Base-by-base conservation (phyloP, 352 stramenopile genomes). In the Blastocystis sp. region DNA sequence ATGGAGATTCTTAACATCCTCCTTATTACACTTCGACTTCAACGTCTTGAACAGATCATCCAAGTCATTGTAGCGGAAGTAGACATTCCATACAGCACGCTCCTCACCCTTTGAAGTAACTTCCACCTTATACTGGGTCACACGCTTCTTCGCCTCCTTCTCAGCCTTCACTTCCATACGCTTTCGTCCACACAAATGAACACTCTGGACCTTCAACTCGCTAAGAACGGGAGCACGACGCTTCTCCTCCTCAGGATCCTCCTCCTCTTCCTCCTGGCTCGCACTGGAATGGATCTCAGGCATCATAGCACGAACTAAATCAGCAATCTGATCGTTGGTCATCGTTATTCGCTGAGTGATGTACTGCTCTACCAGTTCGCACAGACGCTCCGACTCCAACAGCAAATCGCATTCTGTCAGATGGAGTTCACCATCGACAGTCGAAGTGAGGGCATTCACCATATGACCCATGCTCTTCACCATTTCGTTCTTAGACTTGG, bases 1-100 rank as follows among this genome's bases (percentile, higher is more conserved):
- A 43, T 83, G 71, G 11, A 83, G 71, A 43, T 83, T 83, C n/a
- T 59, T 57, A 29, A 83, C 14, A 42, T 83, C 71, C 51, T 83
- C 71, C 27, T 83, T 83, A 56, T 66, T 83, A 49, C 71, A 83
- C 51, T 66, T 83, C 27, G 49, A 49, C 71, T 83, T 83, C 46
- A 83, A 24, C 35, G 54, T 19, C 71, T 83, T 65, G 51, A 83
- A 83, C 43, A 83, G 35, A 42, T 52, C 51, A 42, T 83, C 71
- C 51, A 83, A 42, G 7, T 65, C 46, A n/a, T 49, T 37, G 51
- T 83, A 83, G 71, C 71, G 71, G 51, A 83, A 65, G n/a, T 67
- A 83, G 19, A 83, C 32, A 43, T 83, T 66, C 71, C 71, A 83
- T 37, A 24, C 16, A 2, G 71, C 71, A 21, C 42, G 49, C 24